Evolutionary conservation across 2,329 filamentous ascomycete species (phyloP), one percentile per base, ranked within the genome.

Genomic region (Cladosporium halotolerans): DNA sequence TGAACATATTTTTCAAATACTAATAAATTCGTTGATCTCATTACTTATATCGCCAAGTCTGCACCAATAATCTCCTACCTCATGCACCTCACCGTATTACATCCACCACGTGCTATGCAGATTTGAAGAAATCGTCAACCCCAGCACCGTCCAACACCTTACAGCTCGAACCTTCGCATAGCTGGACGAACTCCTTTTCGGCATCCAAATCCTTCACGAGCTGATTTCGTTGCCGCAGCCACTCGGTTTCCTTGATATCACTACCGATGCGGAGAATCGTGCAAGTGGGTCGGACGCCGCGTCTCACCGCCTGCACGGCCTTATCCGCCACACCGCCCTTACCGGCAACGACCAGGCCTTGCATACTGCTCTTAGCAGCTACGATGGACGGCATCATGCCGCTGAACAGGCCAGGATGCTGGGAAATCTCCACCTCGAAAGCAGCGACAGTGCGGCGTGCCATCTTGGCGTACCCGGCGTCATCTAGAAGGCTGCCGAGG

Each of bases 391-490:
- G 80, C 62, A 97, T 77, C 62, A 97, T 77, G 3, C 87, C 87
- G 0, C 88, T 85, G 71, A 95, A 97, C 2, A 97, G 77, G 77
- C 93, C 95, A 0, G 93, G 90, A 63, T 97, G 90, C 68, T 97
- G 90, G 65, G 95, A 77, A 61, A 96, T 84, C 72, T 99, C 93
- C 0, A 88, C 85, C 61, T 95, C 89, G 61, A 99, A 99, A 0
- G 90, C 89, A 55, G 83, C 82, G 57, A 91, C 82, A 0, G 89
- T 93, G 60, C 86, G 80, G 47, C 80, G 79, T 0, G 89, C 90
- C 47, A 84, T 76, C 48, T 75, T 73, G 0, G 77, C 77, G 64
- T 89, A 91, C 2, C 70, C 69, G 2, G 82, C 73, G 58, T 89
- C 83, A 44, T 82, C 80, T 0, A 95, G 76, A 1, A 95, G 68